These are phyloP conservation scores for Endocarpon pusillum DNA, from an alignment of 495 filamentous ascomycete species.

Conservation along the genomic window DNA sequence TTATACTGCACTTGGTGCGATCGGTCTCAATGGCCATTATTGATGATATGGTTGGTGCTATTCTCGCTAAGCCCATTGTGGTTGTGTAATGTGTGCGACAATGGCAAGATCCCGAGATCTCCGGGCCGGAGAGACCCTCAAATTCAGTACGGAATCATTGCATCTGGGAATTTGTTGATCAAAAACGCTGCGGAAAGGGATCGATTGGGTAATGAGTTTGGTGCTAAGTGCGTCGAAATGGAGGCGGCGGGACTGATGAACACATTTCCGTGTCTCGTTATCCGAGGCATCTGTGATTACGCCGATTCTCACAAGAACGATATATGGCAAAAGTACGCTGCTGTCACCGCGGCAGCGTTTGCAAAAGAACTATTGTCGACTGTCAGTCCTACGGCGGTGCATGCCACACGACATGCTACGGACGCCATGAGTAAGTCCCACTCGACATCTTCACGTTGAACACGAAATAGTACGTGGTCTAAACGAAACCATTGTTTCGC, in stretches of 20 bases:
- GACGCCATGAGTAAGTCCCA: too few species aligned
- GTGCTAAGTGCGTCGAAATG: slow-evolving; percentile 17
- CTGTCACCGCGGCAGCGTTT: slow-evolving; percentile 12
- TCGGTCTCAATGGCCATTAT: too few species aligned
- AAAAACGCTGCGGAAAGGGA: slow-evolving; percentile 18
- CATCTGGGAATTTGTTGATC: slow-evolving; percentile 22
- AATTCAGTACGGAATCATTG: slow-evolving; percentile 19
- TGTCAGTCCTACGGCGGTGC: background rate
- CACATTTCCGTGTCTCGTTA: slow-evolving; percentile 10
- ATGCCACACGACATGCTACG: too few species aligned
- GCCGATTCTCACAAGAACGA: slow-evolving; percentile 16
- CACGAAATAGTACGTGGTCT: too few species aligned
- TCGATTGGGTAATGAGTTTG: slow-evolving; percentile 15
- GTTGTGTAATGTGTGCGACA: slow-evolving; percentile 11
- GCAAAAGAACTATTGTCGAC: slow-evolving; percentile 6
- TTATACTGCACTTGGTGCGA: background rate
- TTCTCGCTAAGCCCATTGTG: background rate
- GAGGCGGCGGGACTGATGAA: slow-evolving; percentile 19
- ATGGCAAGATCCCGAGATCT: background rate
- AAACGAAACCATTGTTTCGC: too few species aligned
- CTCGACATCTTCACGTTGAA: too few species aligned
- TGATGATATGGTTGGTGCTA: too few species aligned
- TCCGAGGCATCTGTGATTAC: slow-evolving; percentile 18
- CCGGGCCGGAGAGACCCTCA: background rate
- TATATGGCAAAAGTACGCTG: slow-evolving; percentile 15